Evolutionary conservation across 108 stramenopile species (phyloP).

Genomic region (Nitzschia palea): DNA sequence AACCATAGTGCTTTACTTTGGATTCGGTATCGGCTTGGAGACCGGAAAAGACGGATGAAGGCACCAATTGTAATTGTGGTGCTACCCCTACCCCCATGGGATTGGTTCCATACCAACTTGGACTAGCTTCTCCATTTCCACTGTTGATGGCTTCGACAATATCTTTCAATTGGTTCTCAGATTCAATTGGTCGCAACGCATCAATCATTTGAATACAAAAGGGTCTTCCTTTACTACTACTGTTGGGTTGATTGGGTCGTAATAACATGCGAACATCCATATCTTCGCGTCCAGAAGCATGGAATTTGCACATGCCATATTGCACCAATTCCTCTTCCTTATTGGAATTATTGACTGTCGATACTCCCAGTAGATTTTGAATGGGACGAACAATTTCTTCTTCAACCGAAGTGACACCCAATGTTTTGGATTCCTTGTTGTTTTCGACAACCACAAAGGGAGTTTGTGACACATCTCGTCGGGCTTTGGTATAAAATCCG

Average conservation of each 20-base stretch:
- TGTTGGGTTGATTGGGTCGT: conserved; percentile 34
- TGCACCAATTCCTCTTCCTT: conserved; percentile 19
- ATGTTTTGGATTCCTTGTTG: conserved; percentile 23
- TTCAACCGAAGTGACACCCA: conserved; percentile 76
- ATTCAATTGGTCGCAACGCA: conserved; percentile 39
- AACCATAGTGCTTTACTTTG: conserved; percentile 83
- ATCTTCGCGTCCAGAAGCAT: conserved; percentile 89
- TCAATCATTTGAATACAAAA: conserved; percentile 84
- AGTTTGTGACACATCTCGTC: conserved; percentile 74
- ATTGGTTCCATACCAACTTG: conserved; percentile 53
- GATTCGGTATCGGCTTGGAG: conserved; percentile 81
- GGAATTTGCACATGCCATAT: conserved; percentile 82
- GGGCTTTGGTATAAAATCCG: conserved; percentile 72
- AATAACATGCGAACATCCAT: conserved; percentile 89
- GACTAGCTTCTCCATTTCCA: not conserved
- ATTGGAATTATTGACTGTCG: conserved; percentile 50
- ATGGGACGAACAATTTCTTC: conserved; percentile 70
- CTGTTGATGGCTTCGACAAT: conserved; percentile 53
- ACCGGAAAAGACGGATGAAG: conserved; percentile 43
- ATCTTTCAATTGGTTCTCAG: conserved; percentile 30
- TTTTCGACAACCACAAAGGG: conserved; percentile 68
- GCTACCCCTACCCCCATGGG: conserved; percentile 65
- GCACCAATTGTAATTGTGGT: conserved; percentile 41
- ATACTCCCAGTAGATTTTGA: conserved; percentile 53
- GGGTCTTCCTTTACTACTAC: conserved; percentile 57